Conservation (phyloP, 2,329 filamentous ascomycete genomes). For the Teratosphaeria destructans region DNA sequence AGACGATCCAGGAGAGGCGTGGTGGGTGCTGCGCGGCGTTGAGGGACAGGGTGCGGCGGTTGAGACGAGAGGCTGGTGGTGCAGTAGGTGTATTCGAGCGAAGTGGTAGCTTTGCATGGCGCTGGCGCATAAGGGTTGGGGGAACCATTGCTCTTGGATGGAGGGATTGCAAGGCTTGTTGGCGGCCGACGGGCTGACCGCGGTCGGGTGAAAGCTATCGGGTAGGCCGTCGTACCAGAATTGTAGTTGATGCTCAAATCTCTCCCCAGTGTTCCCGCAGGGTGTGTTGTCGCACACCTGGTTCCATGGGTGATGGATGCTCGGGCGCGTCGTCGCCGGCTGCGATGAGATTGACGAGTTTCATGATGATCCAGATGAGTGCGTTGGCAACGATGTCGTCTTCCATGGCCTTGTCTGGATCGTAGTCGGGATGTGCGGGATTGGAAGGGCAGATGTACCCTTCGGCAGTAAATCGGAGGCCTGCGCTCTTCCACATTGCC, state of each 20-base stretch:
- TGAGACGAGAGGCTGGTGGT: slow-evolving; percentile 50
- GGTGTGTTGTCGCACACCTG: slow-evolving; percentile 40
- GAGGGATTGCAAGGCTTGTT: slow-evolving; percentile 1
- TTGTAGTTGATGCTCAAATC: slow-evolving; percentile 45
- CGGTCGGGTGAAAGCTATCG: slow-evolving; percentile 48
- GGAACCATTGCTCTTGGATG: slow-evolving; percentile 50
- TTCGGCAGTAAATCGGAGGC: slow-evolving; percentile 46
- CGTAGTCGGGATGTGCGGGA: slow-evolving; percentile 31
- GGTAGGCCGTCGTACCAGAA: slow-evolving; percentile 50
- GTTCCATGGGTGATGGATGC: slow-evolving; percentile 29
- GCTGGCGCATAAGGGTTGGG: slow-evolving; percentile 52
- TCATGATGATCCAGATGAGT: slow-evolving; percentile 55
- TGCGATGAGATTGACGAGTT: slow-evolving; percentile 55
- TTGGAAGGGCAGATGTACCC: slow-evolving; percentile 43
- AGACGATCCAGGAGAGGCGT: slow-evolving; percentile 26
- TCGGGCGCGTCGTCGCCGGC: slow-evolving; percentile 42
- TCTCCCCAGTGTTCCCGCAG: slow-evolving; percentile 44
- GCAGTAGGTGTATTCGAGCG: slow-evolving; percentile 49
- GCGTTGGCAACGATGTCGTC: slow-evolving; percentile 57
- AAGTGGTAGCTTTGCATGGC: slow-evolving; percentile 59
- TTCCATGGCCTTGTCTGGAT: slow-evolving; percentile 40
- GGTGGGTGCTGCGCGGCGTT: slow-evolving; percentile 25
- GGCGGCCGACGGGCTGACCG: slow-evolving; percentile 32
- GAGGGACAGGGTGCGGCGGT: slow-evolving; percentile 21
- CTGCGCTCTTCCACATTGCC: slow-evolving; percentile 54